Evolutionary conservation across 495 filamentous ascomycete species (phyloP).

Genomic region (Ramalina peruviana): DNA sequence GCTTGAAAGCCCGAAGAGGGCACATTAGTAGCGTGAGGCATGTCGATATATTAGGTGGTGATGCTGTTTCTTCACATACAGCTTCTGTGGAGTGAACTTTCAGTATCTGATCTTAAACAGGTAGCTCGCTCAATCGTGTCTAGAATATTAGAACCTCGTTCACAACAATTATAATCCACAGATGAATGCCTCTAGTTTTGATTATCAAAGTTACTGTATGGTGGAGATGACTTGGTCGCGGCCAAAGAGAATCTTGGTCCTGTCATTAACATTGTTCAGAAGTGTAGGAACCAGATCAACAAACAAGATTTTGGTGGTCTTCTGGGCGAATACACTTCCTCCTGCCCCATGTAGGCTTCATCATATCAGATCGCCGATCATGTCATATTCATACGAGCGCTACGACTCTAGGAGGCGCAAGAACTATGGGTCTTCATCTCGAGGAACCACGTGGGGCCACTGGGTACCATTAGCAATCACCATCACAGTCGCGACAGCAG

Average conservation of each 20-base stretch:
- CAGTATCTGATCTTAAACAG: too few relatives aligned
- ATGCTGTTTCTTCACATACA: too few relatives aligned
- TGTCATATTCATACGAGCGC: conserved; percentile 64
- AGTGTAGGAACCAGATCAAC: conserved; percentile 2
- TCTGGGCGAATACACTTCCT: neutral
- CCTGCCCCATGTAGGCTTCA: neutral
- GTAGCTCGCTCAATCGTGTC: too few relatives aligned
- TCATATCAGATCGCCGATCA: conserved; percentile 18
- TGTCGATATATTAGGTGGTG: conserved; percentile 13
- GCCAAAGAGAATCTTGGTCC: too few relatives aligned
- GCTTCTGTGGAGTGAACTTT: too few relatives aligned
- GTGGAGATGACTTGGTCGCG: too few relatives aligned
- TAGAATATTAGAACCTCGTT: too few relatives aligned
- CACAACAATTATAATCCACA: too few relatives aligned
- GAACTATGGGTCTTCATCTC: conserved; percentile 42
- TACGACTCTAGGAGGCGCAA: conserved; percentile 47
- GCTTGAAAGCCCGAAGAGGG: conserved; percentile 78
- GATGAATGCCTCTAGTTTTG: too few relatives aligned
- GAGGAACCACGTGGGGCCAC: conserved; percentile 60
- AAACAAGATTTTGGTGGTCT: conserved; percentile 1
- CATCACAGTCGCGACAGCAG: conserved; percentile 69
- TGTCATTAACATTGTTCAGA: too few relatives aligned
- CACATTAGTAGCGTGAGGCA: conserved; percentile 58
- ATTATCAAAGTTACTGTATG: too few relatives aligned
- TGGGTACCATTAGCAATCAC: conserved; percentile 79